Base-by-base conservation (phyloP, 176 grass and related monocot genomes). In the Rhynchospora breviuscula region DNA sequence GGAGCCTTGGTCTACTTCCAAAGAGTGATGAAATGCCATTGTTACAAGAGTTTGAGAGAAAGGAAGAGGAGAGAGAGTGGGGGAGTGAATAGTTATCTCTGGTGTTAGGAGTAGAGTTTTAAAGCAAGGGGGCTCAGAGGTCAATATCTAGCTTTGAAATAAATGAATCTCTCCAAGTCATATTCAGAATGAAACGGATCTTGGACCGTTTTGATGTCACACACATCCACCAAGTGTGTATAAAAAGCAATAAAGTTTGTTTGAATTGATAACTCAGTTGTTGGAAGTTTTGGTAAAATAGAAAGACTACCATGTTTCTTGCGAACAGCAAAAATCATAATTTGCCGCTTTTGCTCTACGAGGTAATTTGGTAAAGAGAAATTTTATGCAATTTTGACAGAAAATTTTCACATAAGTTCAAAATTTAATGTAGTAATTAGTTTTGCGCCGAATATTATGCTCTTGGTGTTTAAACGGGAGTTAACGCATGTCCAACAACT, bases 11-110 rank as follows among this genome's bases (percentile, higher is more conserved):
- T 81, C 63, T 52, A 74, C 63, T 45, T 86, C 62, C 23, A 90
- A 79, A 60, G 88, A 84, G 61, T 84, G 61, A n/a, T 72, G 48
- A 79, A 84, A 74, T 47, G 85, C 81, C 88, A 90, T 90, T 83
- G 51, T 81, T 53, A 25, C 25, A 29, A 77, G 68, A 62, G 71
- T 47, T 49, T 12, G 40, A 67, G 45, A 52, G 60, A 51, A 8
- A 64, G 65, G 8, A 9, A 10, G 25, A 8, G 33, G 15, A 29
- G 43, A 10, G 33, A 46, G 9, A 21, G 57, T 18, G 23, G 7
- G 14, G 31, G 58, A 33, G 51, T 25, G 17, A 51, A 51, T 14
- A 79, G 43, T 67, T 15, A 17, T 12, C 18, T 54, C 12, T 25
- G 58, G 17, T 78, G 60, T 40, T 49, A 49, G 33, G n/a, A 29